These are phyloP conservation scores for Gonium pectorale DNA, from an alignment of 139 green algal species.

Conservation along the genomic window DNA sequence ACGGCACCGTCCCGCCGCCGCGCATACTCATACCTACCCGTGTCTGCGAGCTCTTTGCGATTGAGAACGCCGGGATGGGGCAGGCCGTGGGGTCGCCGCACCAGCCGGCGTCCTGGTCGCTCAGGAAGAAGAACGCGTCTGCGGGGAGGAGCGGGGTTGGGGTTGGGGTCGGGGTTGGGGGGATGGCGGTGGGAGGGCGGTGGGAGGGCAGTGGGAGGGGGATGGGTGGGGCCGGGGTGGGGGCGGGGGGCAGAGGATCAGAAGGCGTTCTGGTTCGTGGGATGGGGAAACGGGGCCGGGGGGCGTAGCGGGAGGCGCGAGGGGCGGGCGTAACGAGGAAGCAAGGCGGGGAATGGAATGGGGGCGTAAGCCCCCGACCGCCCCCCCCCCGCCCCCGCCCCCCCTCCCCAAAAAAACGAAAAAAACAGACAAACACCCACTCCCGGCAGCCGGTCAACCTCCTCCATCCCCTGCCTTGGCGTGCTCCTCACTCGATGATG, in stretches of 20 bases:
- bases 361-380: no score
- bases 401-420: no score
- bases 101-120: slow-evolving; percentile 3
- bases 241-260: no score
- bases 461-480: no score
- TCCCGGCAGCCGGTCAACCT: background rate
- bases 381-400: no score
- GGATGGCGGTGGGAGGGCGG: no score
- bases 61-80: background rate
- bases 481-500: background rate
- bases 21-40: background rate
- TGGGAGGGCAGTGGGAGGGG: no score
- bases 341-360: no score
- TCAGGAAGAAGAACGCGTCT: slow-evolving; percentile 31
- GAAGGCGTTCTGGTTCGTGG: background rate
- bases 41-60: background rate
- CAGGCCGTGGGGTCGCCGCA: background rate
- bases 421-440: background rate
- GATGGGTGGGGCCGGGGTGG: no score
- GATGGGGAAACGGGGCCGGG: background rate
- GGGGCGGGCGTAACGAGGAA: no score
- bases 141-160: background rate
- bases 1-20: background rate
- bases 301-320: no score
- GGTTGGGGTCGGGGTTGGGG: no score